Percentiles rank a stretch among this genome's conserved stretches.
These are phyloP conservation scores for Trichophyton verrucosum DNA, from an alignment of 2,329 filamentous ascomycete genomes.

Conservation along the genomic window DNA sequence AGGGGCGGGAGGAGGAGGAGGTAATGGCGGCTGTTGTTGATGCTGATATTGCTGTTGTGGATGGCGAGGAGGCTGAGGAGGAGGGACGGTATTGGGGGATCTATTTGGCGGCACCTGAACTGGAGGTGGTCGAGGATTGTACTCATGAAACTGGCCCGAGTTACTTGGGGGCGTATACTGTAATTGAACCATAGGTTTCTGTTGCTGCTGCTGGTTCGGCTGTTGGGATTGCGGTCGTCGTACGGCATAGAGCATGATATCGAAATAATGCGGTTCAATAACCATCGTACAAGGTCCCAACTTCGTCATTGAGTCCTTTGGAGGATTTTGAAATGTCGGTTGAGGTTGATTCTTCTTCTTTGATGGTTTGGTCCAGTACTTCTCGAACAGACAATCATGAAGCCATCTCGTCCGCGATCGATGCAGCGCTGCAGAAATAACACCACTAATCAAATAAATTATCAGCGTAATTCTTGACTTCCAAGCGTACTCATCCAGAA, in stretches of 20 bases:
- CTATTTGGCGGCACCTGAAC: constrained; percentile 12
- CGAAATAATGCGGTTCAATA: constrained; percentile 52
- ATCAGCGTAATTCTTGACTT: not conserved
- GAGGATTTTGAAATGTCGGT: constrained; percentile 34
- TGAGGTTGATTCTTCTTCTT: constrained; percentile 41
- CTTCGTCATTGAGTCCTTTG: constrained; percentile 42
- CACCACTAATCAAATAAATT: constrained; percentile 33
- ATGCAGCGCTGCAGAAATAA: constrained; percentile 46
- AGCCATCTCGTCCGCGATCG: constrained; percentile 48
- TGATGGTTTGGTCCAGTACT: constrained; percentile 47
- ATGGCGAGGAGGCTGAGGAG: constrained; percentile 4
- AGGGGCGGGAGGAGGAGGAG: not conserved
- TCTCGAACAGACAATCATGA: constrained; percentile 41
- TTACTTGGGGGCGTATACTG: constrained; percentile 29
- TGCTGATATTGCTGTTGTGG: constrained; percentile 1
- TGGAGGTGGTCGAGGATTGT: constrained; percentile 27
- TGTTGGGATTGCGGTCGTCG: constrained; percentile 36
- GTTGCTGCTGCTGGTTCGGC: constrained; percentile 11
- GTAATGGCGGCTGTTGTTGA: not conserved
- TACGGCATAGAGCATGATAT: constrained; percentile 45
- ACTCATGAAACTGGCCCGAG: constrained; percentile 31
- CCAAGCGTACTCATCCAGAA: not conserved
- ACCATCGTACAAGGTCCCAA: constrained; percentile 47
- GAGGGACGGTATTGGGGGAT: not conserved
- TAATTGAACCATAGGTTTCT: constrained; percentile 32